A percentile compares a stretch with the other conserved stretches of the same genome.
These are phyloP conservation scores for Penicillium argentinense DNA, from an alignment of 495 filamentous ascomycete species.

Conservation along the genomic window DNA sequence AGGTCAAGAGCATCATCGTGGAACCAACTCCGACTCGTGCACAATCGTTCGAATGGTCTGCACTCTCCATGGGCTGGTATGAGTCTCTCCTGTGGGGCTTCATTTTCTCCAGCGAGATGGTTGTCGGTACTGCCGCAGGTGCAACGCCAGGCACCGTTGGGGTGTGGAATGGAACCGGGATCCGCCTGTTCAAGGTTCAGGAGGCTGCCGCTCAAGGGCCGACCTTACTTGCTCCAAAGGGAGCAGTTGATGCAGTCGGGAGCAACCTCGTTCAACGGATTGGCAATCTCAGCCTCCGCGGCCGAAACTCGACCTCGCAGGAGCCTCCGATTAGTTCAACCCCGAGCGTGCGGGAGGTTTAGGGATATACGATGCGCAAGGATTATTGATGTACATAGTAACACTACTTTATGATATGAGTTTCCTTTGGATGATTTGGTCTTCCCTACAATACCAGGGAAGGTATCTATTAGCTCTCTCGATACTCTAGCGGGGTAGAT, in stretches of 20 bases:
- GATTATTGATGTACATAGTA: conserved; percentile 21
- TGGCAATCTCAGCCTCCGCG: conserved; percentile 67
- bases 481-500: no score
- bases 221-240: conserved; percentile 76
- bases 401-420: conserved; percentile 10
- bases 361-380: not conserved
- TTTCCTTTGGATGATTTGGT: conserved; percentile 6
- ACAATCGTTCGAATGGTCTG: conserved; percentile 95
- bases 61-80: conserved; percentile 92
- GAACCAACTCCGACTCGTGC: conserved; percentile 75
- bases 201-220: conserved; percentile 78
- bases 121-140: conserved; percentile 60
- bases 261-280: conserved; percentile 87
- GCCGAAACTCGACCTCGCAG: conserved; percentile 35
- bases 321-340: conserved; percentile 30
- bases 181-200: conserved; percentile 88
- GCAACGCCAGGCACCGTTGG: conserved; percentile 74
- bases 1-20: conserved; percentile 55
- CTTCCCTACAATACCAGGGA: conserved; percentile 14
- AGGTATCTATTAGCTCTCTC: no score
- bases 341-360: conserved; percentile 43
- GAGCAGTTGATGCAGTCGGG: conserved; percentile 94
- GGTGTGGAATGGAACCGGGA: conserved; percentile 88
- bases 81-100: conserved; percentile 95
- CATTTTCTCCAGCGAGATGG: conserved; percentile 87